A percentile compares a stretch with the other conserved stretches of the same genome.
Conservation (phyloP, 2,329 filamentous ascomycete genomes). For the Bipolaris cookei region DNA sequence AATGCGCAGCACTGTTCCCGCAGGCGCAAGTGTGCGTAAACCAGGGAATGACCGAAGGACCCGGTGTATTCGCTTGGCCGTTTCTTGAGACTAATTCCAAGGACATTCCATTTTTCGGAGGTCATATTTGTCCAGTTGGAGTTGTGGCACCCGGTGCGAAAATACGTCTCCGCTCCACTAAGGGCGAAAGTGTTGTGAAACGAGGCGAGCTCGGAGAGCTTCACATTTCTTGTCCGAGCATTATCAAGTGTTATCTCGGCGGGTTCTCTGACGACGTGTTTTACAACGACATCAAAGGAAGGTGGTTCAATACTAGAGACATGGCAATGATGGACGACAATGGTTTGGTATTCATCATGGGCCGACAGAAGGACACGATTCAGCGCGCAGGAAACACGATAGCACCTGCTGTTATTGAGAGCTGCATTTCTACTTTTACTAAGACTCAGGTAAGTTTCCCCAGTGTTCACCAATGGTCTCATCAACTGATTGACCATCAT, state of each 20-base stretch:
- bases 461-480: no score
- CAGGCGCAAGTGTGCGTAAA: slow-evolving; percentile 1
- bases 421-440: neutral
- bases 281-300: slow-evolving; percentile 1
- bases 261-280: slow-evolving; percentile 3
- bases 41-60: slow-evolving; percentile 5
- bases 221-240: slow-evolving; percentile 4
- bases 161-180: neutral
- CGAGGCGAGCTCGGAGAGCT: neutral
- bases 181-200: neutral
- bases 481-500: no score
- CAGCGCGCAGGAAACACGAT: neutral
- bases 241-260: neutral
- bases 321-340: slow-evolving; percentile 3
- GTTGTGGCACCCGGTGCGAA: neutral
- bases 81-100: neutral
- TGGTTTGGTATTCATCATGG: slow-evolving; percentile 2
- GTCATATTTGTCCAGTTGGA: slow-evolving; percentile 1
- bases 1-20: slow-evolving; percentile 2
- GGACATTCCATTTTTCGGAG: neutral
- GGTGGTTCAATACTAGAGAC: slow-evolving; percentile 5
- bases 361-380: slow-evolving; percentile 1
- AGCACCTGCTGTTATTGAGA: slow-evolving; percentile 1
- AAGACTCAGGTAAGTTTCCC: neutral
- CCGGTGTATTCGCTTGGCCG: slow-evolving; percentile 2